Conservation (phyloP, 2,329 filamentous ascomycete genomes). For the Lasiodiplodia sp. region DNA sequence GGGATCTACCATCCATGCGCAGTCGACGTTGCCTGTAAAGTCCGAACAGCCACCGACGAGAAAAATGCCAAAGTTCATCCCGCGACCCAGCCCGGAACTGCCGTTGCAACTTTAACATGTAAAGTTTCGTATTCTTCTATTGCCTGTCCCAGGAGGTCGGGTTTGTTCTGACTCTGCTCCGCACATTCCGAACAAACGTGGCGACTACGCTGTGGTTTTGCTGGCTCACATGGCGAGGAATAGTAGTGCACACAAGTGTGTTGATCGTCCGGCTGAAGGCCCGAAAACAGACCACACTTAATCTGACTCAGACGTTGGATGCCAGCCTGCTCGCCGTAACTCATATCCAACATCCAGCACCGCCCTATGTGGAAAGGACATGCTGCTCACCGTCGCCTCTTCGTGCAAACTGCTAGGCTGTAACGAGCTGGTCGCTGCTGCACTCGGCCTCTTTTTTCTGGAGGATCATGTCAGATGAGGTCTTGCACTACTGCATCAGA, state of each 20-base stretch:
- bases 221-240: slow-evolving; percentile 2
- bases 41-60: background rate
- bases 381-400: background rate
- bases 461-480: no score
- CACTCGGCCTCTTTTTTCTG: background rate
- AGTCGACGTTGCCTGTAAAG: background rate
- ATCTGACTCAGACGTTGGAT: slow-evolving; percentile 19
- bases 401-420: background rate
- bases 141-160: background rate
- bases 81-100: background rate
- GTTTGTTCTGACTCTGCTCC: background rate
- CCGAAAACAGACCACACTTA: slow-evolving; percentile 9
- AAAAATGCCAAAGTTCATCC: background rate
- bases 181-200: slow-evolving; percentile 3
- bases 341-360: background rate
- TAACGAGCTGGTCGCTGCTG: background rate
- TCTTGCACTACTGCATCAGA: background rate
- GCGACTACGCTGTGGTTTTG: background rate
- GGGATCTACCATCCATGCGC: background rate
- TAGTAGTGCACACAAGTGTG: slow-evolving; percentile 10
- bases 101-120: background rate
- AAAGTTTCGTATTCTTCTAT: background rate
- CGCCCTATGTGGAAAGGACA: background rate
- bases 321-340: background rate
- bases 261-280: slow-evolving; percentile 9